Evolutionary conservation across 805 yeast genomes (phyloP).

Genomic region (Barnettozyma salicaria): DNA sequence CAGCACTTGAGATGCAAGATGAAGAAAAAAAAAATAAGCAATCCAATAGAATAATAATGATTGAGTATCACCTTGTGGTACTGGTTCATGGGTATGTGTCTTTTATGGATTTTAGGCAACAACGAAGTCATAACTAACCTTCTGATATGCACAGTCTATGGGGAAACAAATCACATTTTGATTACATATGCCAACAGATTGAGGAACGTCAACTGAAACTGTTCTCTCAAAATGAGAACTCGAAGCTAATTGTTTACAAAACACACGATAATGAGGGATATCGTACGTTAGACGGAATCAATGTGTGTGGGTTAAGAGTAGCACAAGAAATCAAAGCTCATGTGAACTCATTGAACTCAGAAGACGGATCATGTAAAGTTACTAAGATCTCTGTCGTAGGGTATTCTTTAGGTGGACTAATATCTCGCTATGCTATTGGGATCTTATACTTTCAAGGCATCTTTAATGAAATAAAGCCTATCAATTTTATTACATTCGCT

Average conservation of each 20-base stretch:
- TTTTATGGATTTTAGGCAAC: not conserved
- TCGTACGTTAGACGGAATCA: conserved; percentile 81
- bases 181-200: conserved; percentile 48
- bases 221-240: conserved; percentile 18
- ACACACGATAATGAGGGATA: conserved; percentile 41
- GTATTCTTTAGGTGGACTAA: conserved; percentile 80
- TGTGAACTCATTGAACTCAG: conserved; percentile 25
- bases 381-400: conserved; percentile 71
- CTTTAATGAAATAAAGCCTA: conserved; percentile 50
- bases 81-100: conserved; percentile 15
- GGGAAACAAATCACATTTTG: conserved; percentile 70
- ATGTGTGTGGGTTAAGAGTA: conserved; percentile 73
- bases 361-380: conserved; percentile 39
- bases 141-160: too few species aligned
- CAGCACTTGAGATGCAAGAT: not conserved
- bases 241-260: conserved; percentile 18
- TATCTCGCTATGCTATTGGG: conserved; percentile 75
- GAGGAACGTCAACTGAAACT: conserved; percentile 24
- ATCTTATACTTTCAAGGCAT: conserved; percentile 47
- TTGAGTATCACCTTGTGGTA: conserved; percentile 10
- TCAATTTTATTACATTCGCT: conserved; percentile 56
- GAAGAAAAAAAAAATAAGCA: not conserved
- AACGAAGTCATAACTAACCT: conserved; percentile 2
- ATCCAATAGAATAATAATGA: not conserved
- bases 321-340: conserved; percentile 54